Percentiles rank a stretch among this genome's conserved stretches.
Conservation (phyloP, 768 basidiomycete species). For the Zangia roseola region DNA sequence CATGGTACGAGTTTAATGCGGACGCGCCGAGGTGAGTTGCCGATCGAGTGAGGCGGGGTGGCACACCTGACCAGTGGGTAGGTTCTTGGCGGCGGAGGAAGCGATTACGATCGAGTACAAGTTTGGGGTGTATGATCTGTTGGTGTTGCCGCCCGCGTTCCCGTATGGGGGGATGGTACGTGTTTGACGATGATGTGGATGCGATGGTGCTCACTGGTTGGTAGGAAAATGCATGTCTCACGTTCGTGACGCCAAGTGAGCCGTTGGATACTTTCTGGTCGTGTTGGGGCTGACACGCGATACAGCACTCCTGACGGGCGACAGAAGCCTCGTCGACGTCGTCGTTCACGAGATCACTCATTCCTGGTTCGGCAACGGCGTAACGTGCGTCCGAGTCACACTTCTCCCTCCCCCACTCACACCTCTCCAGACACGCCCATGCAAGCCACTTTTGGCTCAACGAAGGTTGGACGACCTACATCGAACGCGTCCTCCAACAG, state of each 20-base stretch:
- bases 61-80: too few species aligned
- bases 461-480: conserved; percentile 93
- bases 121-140: conserved; percentile 85
- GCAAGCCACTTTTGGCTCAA: conserved; percentile 86
- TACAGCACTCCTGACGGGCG: conserved; percentile 77
- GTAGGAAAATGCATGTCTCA: conserved; percentile 85
- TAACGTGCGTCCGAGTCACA: conserved; percentile 48
- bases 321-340: conserved; percentile 86
- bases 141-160: conserved; percentile 88
- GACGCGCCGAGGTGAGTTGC: conserved; percentile 66
- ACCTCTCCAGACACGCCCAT: conserved; percentile 53
- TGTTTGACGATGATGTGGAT: not conserved
- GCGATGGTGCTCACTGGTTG: not conserved
- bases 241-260: conserved; percentile 85
- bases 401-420: not conserved
- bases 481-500: conserved; percentile 77
- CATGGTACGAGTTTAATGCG: conserved; percentile 86
- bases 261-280: not conserved
- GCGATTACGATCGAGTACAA: conserved; percentile 68
- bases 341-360: conserved; percentile 85
- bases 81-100: conserved; percentile 73
- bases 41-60: not conserved
- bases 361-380: conserved; percentile 90
- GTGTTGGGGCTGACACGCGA: not conserved
- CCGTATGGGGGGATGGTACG: conserved; percentile 88